Evolutionary conservation across 441 rosid species (phyloP).

Genomic region (Pelargonium cotyledonis): DNA sequence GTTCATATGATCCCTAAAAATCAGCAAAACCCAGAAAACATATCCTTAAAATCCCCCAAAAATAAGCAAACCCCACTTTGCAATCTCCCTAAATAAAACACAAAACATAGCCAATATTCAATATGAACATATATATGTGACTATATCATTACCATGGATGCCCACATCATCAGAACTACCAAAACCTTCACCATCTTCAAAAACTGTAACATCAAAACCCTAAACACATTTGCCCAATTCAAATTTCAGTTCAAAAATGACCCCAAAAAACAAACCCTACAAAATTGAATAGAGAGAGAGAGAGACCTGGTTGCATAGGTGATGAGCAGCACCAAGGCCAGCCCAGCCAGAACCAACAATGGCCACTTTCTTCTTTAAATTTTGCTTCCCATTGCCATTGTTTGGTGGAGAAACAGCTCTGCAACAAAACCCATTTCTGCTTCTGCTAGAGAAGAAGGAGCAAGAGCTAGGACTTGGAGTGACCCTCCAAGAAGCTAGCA

Average conservation of each 20-base stretch:
- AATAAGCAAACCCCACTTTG: neutral
- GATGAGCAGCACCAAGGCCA: conserved; percentile 61
- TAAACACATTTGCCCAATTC: conserved; percentile 17
- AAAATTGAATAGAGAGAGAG: neutral
- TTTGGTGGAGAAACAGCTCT: conserved; percentile 10
- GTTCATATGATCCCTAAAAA: no score
- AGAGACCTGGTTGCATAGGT: conserved; percentile 50
- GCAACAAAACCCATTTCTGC: conserved; percentile 25
- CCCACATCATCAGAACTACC: conserved; percentile 44
- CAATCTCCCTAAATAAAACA: neutral
- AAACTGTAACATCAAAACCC: conserved; percentile 58
- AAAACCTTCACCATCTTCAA: conserved; percentile 42
- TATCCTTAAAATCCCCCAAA: neutral
- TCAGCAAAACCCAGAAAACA: no score
- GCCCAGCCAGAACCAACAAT: conserved; percentile 68
- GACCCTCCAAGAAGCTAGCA: conserved; percentile 25
- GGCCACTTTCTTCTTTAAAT: conserved; percentile 32
- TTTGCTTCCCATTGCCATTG: conserved; percentile 16
- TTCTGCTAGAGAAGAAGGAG: neutral
- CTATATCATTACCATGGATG: conserved; percentile 36
- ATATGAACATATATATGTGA: neutral
- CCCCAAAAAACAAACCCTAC: no score
- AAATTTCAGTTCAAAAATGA: neutral
- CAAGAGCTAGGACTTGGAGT: conserved; percentile 10
- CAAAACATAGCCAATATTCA: neutral